A percentile compares a stretch with the other conserved stretches of the same genome.
phyloP scores from a whole-genome alignment of 1,284 basidiomycete genomes.

The Chiua sp. region DNA sequence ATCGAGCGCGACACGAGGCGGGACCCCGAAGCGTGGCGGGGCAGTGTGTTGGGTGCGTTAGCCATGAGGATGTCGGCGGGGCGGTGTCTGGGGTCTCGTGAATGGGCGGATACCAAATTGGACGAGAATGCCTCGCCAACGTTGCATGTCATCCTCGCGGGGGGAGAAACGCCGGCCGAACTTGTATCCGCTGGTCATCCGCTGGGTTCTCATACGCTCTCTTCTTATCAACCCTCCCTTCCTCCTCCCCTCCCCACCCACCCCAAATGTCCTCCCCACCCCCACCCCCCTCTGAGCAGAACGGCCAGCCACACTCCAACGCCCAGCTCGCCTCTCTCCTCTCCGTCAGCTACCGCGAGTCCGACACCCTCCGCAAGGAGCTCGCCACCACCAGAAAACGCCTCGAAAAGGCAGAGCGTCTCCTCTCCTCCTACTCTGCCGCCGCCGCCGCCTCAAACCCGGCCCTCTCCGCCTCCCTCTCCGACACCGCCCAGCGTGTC shows the following conservation, averaged over 20 bases:
- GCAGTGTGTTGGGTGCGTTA: conserved; percentile 12
- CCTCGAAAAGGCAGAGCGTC: conserved; percentile 59
- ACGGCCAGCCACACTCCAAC: conserved; percentile 34
- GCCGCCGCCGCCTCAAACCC: not conserved
- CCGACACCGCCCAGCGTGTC: conserved; percentile 39
- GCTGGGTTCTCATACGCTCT: conserved; percentile 15
- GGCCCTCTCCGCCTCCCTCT: conserved; percentile 26
- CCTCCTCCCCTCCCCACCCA: conserved; percentile 1
- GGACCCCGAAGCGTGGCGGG: too few species aligned
- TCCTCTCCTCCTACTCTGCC: conserved; percentile 41
- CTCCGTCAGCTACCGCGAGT: conserved; percentile 53
- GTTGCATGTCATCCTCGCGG: conserved; percentile 33
- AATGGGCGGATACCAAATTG: conserved; percentile 10
- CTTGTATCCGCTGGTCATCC: conserved; percentile 22
- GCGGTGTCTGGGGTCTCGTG: conserved; percentile 22
- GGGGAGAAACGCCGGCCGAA: conserved; percentile 35
- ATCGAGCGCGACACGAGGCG: conserved; percentile 8
- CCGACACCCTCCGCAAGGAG: conserved; percentile 56
- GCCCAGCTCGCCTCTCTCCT: conserved; percentile 63
- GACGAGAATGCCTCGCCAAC: conserved; percentile 34
- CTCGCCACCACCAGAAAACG: conserved; percentile 47
- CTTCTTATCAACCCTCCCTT: conserved; percentile 22
- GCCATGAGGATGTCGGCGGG: conserved; percentile 35
- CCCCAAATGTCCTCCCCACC: not conserved
- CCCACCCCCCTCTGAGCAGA: conserved; percentile 18